These are phyloP conservation scores for Ganoderma lucidum DNA, from an alignment of 1,284 basidiomycete genomes.

Conservation along the genomic window DNA sequence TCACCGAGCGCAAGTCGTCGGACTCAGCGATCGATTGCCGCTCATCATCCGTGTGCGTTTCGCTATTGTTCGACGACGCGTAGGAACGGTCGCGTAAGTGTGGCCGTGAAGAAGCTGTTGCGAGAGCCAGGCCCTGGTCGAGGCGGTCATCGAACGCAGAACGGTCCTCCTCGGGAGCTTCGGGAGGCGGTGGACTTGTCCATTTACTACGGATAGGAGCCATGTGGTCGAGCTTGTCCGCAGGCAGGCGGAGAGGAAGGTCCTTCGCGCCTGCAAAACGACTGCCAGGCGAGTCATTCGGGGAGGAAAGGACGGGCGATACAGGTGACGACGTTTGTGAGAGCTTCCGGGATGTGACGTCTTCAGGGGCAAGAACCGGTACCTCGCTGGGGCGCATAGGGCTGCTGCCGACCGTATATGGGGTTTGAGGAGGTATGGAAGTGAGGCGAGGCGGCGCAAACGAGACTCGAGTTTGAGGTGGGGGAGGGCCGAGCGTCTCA, in stretches of 20 bases:
- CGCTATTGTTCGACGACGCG: conserved; percentile 65
- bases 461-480: conserved; percentile 53
- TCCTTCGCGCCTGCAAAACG: conserved; percentile 26
- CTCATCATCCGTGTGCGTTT: conserved; percentile 70
- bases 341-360: conserved; percentile 47
- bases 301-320: conserved; percentile 29
- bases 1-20: conserved; percentile 72
- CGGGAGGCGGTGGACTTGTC: conserved; percentile 84
- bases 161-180: conserved; percentile 72
- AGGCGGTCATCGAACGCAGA: conserved; percentile 71
- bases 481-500: conserved; percentile 58
- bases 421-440: conserved; percentile 69
- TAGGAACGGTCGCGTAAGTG: conserved; percentile 55
- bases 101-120: conserved; percentile 67
- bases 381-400: conserved; percentile 59
- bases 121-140: conserved; percentile 68
- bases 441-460: conserved; percentile 62
- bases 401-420: conserved; percentile 70
- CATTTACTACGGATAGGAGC: conserved; percentile 78
- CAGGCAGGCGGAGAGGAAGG: conserved; percentile 51
- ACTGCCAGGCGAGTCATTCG: conserved; percentile 36
- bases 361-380: conserved; percentile 49
- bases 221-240: conserved; percentile 67
- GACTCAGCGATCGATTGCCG: conserved; percentile 60
- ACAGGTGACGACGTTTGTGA: conserved; percentile 27